Evolutionary conservation across 2,329 filamentous ascomycete genomes (phyloP), one percentile per base, ranked within the genome.

Genomic region (Bipolaris zeicola): DNA sequence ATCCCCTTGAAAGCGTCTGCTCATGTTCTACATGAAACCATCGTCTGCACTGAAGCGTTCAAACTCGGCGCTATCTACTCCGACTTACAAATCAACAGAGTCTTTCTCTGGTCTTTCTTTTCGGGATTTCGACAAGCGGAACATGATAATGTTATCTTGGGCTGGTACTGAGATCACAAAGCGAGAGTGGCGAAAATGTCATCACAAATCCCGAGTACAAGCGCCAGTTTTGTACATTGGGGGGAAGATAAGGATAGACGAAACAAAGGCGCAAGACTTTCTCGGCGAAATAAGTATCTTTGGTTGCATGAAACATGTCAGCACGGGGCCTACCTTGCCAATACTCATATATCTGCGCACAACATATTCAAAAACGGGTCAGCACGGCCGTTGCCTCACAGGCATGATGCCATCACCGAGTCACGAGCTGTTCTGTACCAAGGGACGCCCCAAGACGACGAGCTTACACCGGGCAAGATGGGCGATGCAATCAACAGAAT

Each of bases 291-390:
- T 47, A 24, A 39, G 24, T 31, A 31, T 31, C 10, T 44, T n/a
- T 48, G 38, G 26, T 39, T 36, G 24, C 24, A 33, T 28, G 24
- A 22, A 47, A 62, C 44, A 18, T 42, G 47, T 48, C 43, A 50
- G 46, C 52, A 33, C 48, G 48, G 42, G 50, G 33, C 48, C 42
- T 52, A 52, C 49, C 52, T 42, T 56, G 48, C 49, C 37, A 24
- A 37, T n/a, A 42, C 24, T 34, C 50, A 59, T 59, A 63, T 59
- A 59, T 38, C 18, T 31, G 10, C 49, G 49, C 41, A 50, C 52
- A 42, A 46, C 10, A 16, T 37, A 49, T 39, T 33, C 38, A 38
- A 28, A 53, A n/a, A 48, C 42, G 33, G 44, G 33, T 34, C 43
- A 22, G 54, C 54, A 57, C 54, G 37, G 50, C 18, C 50, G 18